phyloP scores from a whole-genome alignment of 2,329 filamentous ascomycete genomes.

The Chalaropsis ovoidea region DNA sequence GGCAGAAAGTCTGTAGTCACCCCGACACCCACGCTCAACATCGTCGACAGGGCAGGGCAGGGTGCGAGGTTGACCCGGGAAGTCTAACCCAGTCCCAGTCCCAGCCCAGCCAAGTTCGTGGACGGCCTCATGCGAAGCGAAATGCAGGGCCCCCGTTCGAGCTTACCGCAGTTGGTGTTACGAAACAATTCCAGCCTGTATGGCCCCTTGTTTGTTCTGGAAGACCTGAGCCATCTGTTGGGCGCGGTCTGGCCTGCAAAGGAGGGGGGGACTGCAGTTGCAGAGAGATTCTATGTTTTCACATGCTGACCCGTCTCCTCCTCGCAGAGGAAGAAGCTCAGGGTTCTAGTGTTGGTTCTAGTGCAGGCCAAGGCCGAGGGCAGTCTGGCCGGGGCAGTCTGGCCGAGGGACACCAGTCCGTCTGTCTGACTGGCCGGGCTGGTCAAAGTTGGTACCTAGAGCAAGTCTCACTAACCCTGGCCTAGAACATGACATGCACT shows the following conservation, averaged over 20 bases:
- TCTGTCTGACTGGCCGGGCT: no score
- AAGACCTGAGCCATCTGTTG: neutral
- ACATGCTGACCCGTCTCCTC: no score
- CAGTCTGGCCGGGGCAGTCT: no score
- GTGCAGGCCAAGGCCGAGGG: no score
- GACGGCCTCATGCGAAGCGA: slow-evolving; percentile 7
- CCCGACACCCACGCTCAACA: neutral
- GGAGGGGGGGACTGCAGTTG: no score
- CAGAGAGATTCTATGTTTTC: no score
- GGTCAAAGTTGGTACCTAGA: no score
- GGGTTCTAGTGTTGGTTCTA: no score
- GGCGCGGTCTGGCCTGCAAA: neutral
- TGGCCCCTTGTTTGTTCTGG: neutral
- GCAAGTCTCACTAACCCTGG: no score
- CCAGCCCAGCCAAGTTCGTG: neutral
- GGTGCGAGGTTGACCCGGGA: neutral
- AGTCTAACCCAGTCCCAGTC: neutral
- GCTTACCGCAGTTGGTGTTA: neutral
- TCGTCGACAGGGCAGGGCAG: neutral
- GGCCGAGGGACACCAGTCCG: no score
- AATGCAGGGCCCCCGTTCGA: neutral
- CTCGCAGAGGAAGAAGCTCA: no score
- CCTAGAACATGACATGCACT: no score
- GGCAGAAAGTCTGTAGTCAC: slow-evolving; percentile 11
- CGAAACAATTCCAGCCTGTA: slow-evolving; percentile 7